Evolutionary conservation across 2,329 filamentous ascomycete species (phyloP).

Genomic region (Microdochium paspali): DNA sequence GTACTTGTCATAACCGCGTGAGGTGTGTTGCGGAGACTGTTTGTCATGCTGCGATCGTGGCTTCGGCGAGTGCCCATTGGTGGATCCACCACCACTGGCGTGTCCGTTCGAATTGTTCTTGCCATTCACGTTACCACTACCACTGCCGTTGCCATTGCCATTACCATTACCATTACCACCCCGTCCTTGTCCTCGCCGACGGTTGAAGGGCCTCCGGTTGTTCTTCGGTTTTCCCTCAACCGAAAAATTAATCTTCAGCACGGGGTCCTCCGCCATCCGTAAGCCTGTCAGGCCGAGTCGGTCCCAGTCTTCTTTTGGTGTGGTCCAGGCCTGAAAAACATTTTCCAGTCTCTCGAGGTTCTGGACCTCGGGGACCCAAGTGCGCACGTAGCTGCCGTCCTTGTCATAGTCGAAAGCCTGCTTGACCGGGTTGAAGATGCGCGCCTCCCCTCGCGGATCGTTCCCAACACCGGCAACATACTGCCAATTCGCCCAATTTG

Average conservation of each 20-base stretch:
- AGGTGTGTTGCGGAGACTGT: not conserved
- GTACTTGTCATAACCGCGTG: not conserved
- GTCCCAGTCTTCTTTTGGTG: constrained; percentile 47
- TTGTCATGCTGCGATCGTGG: not conserved
- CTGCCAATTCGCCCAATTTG: constrained; percentile 79
- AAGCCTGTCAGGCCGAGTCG: constrained; percentile 45
- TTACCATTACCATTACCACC: constrained; percentile 7
- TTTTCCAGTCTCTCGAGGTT: constrained; percentile 42
- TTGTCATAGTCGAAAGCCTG: constrained; percentile 71
- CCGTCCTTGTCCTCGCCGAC: constrained; percentile 17
- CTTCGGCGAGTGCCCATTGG: not conserved
- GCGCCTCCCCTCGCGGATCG: constrained; percentile 59
- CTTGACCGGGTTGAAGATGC: constrained; percentile 78
- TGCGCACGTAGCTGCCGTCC: constrained; percentile 58
- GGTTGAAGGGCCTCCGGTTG: constrained; percentile 20
- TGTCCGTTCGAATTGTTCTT: too few relatives aligned
- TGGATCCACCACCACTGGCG: not conserved
- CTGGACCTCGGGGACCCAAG: constrained; percentile 62
- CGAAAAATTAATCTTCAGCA: constrained; percentile 56
- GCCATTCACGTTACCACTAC: constrained; percentile 1
- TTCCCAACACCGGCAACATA: constrained; percentile 75
- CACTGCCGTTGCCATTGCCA: constrained; percentile 9
- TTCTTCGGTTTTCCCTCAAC: constrained; percentile 40
- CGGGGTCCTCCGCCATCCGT: constrained; percentile 57
- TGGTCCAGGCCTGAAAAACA: constrained; percentile 63